A percentile compares a stretch with the other conserved stretches of the same genome.
Conservation (phyloP, 768 basidiomycete species). For the Lactifluus subvellereus region DNA sequence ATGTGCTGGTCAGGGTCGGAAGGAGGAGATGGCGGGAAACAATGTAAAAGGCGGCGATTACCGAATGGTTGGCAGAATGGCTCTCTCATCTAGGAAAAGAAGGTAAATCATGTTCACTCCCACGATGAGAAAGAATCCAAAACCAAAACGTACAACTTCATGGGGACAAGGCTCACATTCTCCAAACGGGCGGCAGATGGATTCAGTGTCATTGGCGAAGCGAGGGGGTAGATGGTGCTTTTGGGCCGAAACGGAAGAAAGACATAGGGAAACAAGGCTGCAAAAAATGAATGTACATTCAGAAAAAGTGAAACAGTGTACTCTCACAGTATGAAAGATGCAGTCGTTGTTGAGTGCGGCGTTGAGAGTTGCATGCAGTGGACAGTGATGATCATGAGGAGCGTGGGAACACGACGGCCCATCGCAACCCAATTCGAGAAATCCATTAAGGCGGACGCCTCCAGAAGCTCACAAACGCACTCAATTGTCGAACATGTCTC, state of each 20-base stretch:
- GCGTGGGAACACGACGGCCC: slow-evolving; percentile 17
- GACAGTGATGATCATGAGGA: slow-evolving; percentile 2
- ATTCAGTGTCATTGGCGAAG: slow-evolving; percentile 20
- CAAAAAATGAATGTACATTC: not conserved
- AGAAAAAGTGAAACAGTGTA: no score
- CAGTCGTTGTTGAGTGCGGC: slow-evolving; percentile 1
- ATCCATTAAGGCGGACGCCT: not conserved
- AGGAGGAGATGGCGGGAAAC: slow-evolving; percentile 37
- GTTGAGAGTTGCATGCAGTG: slow-evolving; percentile 6
- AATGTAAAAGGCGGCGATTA: slow-evolving; percentile 86
- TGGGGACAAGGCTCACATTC: slow-evolving; percentile 40
- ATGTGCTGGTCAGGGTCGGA: slow-evolving; percentile 15
- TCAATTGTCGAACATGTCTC: slow-evolving; percentile 49
- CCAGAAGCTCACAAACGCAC: not conserved
- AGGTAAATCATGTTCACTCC: slow-evolving; percentile 8
- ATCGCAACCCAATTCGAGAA: slow-evolving; percentile 1
- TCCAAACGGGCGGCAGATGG: slow-evolving; percentile 28
- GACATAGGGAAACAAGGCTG: slow-evolving; percentile 12
- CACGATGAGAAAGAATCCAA: not conserved
- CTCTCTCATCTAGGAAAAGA: slow-evolving; percentile 55
- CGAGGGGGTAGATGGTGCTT: not conserved
- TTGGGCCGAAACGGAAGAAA: slow-evolving; percentile 12
- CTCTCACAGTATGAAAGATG: slow-evolving; percentile 11
- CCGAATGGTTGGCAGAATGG: slow-evolving; percentile 97
- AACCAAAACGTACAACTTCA: slow-evolving; percentile 33